A percentile compares a stretch with the other conserved stretches of the same genome.
Conservation (phyloP, 257 asterid species). For the Salvia miltiorrhiza region DNA sequence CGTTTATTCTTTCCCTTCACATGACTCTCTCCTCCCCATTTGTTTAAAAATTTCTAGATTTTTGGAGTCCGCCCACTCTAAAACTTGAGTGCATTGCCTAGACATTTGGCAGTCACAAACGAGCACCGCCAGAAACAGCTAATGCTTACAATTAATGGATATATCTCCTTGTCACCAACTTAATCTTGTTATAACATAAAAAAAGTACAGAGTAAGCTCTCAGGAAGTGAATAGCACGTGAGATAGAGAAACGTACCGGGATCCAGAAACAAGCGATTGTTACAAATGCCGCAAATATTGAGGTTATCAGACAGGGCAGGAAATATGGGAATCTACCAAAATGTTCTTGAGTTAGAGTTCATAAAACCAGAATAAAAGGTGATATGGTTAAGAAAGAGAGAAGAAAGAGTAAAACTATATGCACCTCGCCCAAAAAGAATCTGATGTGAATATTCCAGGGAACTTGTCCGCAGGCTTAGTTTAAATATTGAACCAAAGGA, state of each 20-base stretch:
- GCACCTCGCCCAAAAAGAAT: slow-evolving; percentile 58
- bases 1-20: too few relatives aligned
- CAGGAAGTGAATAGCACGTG: background rate
- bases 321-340: slow-evolving; percentile 70
- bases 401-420: background rate
- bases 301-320: slow-evolving; percentile 66
- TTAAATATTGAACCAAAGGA: slow-evolving; percentile 7
- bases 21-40: too few relatives aligned
- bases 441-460: slow-evolving; percentile 50
- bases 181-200: background rate
- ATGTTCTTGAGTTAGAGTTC: background rate
- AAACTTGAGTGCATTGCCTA: background rate
- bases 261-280: slow-evolving; percentile 58
- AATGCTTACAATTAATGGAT: background rate
- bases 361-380: background rate
- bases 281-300: slow-evolving; percentile 47
- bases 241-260: slow-evolving; percentile 49
- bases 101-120: background rate
- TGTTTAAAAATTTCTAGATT: background rate
- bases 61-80: background rate
- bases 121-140: background rate
- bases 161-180: background rate
- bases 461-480: slow-evolving; percentile 76
- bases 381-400: background rate
- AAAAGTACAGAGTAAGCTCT: background rate